Percentiles rank a stretch among this genome's conserved stretches.
Evolutionary conservation across 129 eudicot genomes (phyloP).

Genomic region (Pulicaria dysenterica): DNA sequence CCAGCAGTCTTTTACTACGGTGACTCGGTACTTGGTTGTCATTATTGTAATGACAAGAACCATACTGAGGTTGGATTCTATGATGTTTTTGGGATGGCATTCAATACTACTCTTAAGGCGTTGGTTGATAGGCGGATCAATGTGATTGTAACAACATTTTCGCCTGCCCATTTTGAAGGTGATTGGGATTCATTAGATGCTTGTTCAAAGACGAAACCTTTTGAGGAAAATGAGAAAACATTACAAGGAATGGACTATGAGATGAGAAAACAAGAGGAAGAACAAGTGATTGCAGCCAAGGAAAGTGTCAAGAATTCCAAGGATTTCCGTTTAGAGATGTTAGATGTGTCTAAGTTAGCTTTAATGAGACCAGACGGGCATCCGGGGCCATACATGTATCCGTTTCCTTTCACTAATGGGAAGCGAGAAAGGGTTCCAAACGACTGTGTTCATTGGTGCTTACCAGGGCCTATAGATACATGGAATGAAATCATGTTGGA

Average conservation of each 20-base stretch:
- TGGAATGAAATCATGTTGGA: constrained; percentile 94
- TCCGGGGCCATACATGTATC: constrained; percentile 88
- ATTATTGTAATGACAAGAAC: constrained; percentile 48
- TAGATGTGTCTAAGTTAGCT: constrained; percentile 78
- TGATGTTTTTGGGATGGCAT: constrained; percentile 80
- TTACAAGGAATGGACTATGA: constrained; percentile 75
- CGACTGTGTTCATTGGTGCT: constrained; percentile 97
- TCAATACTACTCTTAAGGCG: constrained; percentile 57
- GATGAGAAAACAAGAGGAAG: constrained; percentile 69
- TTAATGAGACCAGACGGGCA: constrained; percentile 88
- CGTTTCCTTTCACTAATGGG: constrained; percentile 86
- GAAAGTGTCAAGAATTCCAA: constrained; percentile 19
- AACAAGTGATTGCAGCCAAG: constrained; percentile 57
- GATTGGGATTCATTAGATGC: constrained; percentile 94
- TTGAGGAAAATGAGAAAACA: constrained; percentile 45
- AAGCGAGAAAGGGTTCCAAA: constrained; percentile 62
- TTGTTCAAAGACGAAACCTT: constrained; percentile 80
- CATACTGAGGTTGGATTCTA: constrained; percentile 75
- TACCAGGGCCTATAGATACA: constrained; percentile 93
- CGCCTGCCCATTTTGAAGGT: constrained; percentile 95
- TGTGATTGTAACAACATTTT: constrained; percentile 75
- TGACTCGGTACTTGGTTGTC: constrained; percentile 68
- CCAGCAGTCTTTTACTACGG: constrained; percentile 68
- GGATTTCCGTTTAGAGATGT: constrained; percentile 54
- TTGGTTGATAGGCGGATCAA: constrained; percentile 46